Evolutionary conservation across 148 eudicot genomes (phyloP).

Genomic region (Bassia scoparia): DNA sequence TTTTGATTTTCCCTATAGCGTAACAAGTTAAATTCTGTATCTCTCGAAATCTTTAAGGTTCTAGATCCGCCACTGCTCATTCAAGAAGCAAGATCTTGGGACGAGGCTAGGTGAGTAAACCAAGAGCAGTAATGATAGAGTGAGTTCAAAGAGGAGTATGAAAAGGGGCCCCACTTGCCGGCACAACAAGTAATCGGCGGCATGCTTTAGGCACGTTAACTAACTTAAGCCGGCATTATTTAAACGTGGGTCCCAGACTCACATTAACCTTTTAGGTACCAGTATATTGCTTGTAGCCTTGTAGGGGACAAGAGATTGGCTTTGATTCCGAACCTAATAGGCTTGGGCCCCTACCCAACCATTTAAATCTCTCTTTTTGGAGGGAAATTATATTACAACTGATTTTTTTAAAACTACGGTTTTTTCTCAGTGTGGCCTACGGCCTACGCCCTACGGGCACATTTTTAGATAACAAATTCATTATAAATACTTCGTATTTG

Average conservation of each 20-base stretch:
- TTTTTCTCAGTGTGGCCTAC: too few relatives aligned
- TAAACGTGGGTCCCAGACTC: slow-evolving; percentile 7
- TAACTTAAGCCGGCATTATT: slow-evolving; percentile 10
- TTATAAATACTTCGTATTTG: too few relatives aligned
- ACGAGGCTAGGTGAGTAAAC: background rate
- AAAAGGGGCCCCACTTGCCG: slow-evolving; percentile 12
- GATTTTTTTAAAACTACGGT: too few relatives aligned
- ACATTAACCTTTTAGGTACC: background rate
- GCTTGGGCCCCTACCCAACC: slow-evolving; percentile 15
- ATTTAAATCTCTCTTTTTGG: slow-evolving; percentile 18
- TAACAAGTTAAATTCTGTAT: too few relatives aligned
- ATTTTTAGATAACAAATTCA: too few relatives aligned
- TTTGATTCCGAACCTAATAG: slow-evolving; percentile 22
- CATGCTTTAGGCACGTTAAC: slow-evolving; percentile 28
- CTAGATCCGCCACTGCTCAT: too few relatives aligned
- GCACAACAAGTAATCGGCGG: slow-evolving; percentile 26
- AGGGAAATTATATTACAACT: background rate
- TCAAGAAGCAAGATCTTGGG: too few relatives aligned
- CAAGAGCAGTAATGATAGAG: background rate
- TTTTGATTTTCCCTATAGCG: too few relatives aligned
- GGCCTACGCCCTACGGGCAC: too few relatives aligned
- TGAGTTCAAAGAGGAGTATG: too few relatives aligned
- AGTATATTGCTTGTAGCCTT: slow-evolving; percentile 9
- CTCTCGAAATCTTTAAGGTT: too few relatives aligned
- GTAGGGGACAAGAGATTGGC: slow-evolving; percentile 11